Conservation (phyloP, 345 rosid species). For the Durio zibethinus region DNA sequence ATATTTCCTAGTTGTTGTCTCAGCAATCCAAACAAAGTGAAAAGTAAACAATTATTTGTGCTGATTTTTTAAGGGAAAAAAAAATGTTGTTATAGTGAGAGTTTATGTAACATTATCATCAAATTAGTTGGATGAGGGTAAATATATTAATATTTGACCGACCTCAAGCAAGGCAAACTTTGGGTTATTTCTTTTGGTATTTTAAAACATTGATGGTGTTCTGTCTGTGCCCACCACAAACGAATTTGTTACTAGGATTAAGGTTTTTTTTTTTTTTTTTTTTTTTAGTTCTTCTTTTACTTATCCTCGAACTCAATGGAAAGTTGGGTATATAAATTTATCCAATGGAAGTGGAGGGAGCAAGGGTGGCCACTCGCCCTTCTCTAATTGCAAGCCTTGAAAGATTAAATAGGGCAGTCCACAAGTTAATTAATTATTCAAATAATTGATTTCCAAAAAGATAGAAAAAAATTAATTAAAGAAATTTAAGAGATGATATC, state of each 20-base stretch:
- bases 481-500: constrained; percentile 11
- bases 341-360: constrained; percentile 33
- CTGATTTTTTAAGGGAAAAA: not conserved
- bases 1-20: not conserved
- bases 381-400: not conserved
- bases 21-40: constrained; percentile 2
- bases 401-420: not conserved
- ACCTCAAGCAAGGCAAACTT: constrained; percentile 22
- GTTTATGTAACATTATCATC: constrained; percentile 6
- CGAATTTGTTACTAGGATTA: constrained; percentile 2
- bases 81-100: not conserved
- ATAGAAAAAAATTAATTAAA: not conserved
- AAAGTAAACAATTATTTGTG: not conserved
- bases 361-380: constrained; percentile 32
- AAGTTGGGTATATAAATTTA: constrained; percentile 18
- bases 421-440: not conserved
- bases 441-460: not conserved
- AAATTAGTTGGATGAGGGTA: constrained; percentile 13
- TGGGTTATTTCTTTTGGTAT: constrained; percentile 20
- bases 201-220: constrained; percentile 11
- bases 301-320: constrained; percentile 33
- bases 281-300: constrained; percentile 10
- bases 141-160: constrained; percentile 31
- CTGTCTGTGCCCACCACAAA: constrained; percentile 13
- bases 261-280: not conserved